A percentile compares a stretch with the other conserved stretches of the same genome.
Conservation (phyloP, 495 filamentous ascomycete genomes). For the Xylaria cubensis region DNA sequence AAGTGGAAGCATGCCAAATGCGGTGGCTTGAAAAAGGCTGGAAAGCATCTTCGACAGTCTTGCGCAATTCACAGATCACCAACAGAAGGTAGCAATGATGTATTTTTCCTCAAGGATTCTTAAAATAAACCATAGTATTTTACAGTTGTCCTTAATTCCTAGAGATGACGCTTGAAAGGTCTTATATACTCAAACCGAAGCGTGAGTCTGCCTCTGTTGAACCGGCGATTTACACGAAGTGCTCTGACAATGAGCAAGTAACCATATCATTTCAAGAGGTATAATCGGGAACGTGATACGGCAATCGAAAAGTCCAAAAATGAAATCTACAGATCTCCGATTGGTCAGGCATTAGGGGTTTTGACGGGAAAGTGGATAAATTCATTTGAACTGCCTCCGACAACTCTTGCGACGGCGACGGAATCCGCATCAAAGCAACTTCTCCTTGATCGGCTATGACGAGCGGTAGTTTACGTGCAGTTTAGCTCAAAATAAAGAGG, state of each 20-base stretch:
- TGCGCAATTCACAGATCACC: no score
- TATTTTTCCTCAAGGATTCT: no score
- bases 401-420: neutral
- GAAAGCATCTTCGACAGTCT: no score
- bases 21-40: no score
- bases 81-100: no score
- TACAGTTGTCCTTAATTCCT: no score
- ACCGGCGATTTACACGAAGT: neutral
- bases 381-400: neutral
- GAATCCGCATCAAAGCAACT: neutral
- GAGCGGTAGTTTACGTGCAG: neutral
- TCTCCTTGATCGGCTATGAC: neutral
- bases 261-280: neutral
- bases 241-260: neutral
- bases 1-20: no score
- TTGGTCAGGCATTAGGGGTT: neutral
- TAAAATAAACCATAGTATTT: no score
- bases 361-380: slow-evolving; percentile 15
- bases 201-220: neutral
- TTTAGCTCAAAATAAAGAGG: neutral
- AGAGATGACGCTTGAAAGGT: no score
- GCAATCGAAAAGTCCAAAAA: neutral
- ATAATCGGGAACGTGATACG: neutral
- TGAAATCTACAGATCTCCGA: neutral
- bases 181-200: no score